A percentile compares a stretch with the other conserved stretches of the same genome.
Conservation (phyloP, 1,139 yeast species). For the Suhomyces yuchorum region DNA sequence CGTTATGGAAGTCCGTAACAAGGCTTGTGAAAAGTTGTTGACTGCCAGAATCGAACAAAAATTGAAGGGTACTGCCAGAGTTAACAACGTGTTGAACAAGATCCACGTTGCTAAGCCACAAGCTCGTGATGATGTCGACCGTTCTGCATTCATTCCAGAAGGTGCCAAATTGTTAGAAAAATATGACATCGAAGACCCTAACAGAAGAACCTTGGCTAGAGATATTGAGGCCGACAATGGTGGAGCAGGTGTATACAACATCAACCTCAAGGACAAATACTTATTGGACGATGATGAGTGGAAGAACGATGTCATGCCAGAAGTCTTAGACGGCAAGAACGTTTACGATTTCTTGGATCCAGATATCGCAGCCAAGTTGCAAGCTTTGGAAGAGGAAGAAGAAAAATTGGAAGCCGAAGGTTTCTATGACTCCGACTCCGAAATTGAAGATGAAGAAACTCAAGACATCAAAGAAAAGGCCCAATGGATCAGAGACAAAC, state of each 20-base stretch:
- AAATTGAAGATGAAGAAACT: slow-evolving; percentile 64
- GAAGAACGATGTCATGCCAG: slow-evolving; percentile 98
- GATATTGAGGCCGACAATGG: slow-evolving; percentile 94
- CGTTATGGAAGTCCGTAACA: slow-evolving; percentile 93
- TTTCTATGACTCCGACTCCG: slow-evolving; percentile 89
- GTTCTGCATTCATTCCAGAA: slow-evolving; percentile 84
- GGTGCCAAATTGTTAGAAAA: slow-evolving; percentile 58
- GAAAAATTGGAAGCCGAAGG: slow-evolving; percentile 92
- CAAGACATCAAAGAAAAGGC: slow-evolving; percentile 85
- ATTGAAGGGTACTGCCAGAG: slow-evolving; percentile 90
- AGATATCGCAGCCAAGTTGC: slow-evolving; percentile 88
- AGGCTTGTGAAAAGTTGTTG: slow-evolving; percentile 93
- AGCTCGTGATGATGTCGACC: slow-evolving; percentile 80
- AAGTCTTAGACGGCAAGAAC: slow-evolving; percentile 91
- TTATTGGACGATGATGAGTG: slow-evolving; percentile 93
- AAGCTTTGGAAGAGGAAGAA: slow-evolving; percentile 96
- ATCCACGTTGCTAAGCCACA: slow-evolving; percentile 93
- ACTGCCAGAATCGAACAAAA: slow-evolving; percentile 97
- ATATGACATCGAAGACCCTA: slow-evolving; percentile 79
- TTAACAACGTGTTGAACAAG: slow-evolving; percentile 85
- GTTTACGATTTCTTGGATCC: slow-evolving; percentile 97
- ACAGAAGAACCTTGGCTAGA: slow-evolving; percentile 77
- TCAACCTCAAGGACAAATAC: slow-evolving; percentile 89
- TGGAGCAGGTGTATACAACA: slow-evolving; percentile 97
- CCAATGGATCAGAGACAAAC: slow-evolving; percentile 92